phyloP scores from a whole-genome alignment of 345 rosid genomes.

The Gossypioides kirkii region DNA sequence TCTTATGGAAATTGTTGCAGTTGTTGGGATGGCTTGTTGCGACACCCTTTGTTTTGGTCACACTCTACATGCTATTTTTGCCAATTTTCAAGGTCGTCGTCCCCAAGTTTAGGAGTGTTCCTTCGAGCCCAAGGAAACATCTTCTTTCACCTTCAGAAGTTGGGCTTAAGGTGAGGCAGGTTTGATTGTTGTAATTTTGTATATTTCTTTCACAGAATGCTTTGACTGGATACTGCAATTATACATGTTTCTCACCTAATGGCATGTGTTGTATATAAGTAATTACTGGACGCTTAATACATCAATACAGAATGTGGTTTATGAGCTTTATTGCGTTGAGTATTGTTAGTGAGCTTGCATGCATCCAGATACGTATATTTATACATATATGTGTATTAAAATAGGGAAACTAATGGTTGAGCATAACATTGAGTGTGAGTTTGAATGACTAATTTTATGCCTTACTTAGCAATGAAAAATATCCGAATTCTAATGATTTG shows the following conservation, averaged over 20 bases:
- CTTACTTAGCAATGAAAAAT: background rate
- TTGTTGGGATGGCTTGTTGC: constrained; percentile 72
- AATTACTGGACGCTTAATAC: background rate
- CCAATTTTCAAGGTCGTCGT: constrained; percentile 61
- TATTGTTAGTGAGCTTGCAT: background rate
- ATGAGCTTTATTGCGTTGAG: background rate
- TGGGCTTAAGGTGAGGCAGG: constrained; percentile 58
- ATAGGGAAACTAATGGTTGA: background rate
- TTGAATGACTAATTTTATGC: too few relatives aligned
- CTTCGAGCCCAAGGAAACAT: constrained; percentile 41
- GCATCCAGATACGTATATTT: background rate
- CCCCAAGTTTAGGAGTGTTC: constrained; percentile 38
- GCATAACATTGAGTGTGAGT: background rate
- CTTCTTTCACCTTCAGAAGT: constrained; percentile 31
- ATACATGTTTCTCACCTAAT: background rate
- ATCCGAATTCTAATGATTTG: background rate
- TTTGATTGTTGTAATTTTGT: constrained; percentile 25
- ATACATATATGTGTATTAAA: background rate
- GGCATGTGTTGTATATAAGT: background rate
- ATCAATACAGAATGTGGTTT: background rate
- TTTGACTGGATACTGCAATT: background rate
- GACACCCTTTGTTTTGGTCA: constrained; percentile 44
- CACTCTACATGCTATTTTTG: constrained; percentile 39
- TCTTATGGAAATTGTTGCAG: constrained; percentile 35
- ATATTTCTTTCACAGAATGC: background rate